Evolutionary conservation across 1,284 basidiomycete genomes (phyloP), one percentile per base, ranked within the genome.

Genomic region (Fistulinella cinereoalba): DNA sequence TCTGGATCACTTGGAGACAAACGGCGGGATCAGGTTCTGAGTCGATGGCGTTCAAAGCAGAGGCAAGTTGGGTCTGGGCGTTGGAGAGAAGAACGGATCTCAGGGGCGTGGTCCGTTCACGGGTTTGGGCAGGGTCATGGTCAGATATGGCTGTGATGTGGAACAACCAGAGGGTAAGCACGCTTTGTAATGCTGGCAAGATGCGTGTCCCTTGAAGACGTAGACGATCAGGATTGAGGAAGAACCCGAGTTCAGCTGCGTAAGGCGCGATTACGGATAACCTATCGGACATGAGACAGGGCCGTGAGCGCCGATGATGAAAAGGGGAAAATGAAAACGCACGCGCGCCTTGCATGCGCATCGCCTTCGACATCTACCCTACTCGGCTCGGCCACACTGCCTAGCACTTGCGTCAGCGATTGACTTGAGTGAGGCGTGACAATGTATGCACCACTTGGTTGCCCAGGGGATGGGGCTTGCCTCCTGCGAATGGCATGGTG

Each of bases 1-100:
- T 67, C 46, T 79, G 77, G 12, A 79, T 61, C n/a, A 70, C 61
- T 28, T 77, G 68, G n/a, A 77, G 49, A 18, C 71, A 52, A 18
- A 63, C 49, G 29, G 65, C 57, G 6, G 67, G 61, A 11, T 52
- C 58, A 13, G 45, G 50, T 50, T 49, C 36, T 8, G 50, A 4
- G 15, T 59, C 45, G 29, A 50, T 38, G 29, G 45, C 40, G 54
- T 48, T 57, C 43, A 33, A 57, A 41, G 31, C 47, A 7, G 40
- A 50, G 3, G 53, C 53, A 1, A 69, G 48, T 4, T 63, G 61
- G 9, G 62, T 52, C 4, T 68, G 57, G 1, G 67, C 60, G 22
- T 61, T 61, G 5, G 65, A 47, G 3, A 76, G 57, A 37, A 71
- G 61, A 0, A 46, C 29, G 2, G 54, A 15, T 16, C 67, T 62